Conservation (phyloP, 768 basidiomycete genomes). For the Pleurotus pulmonarius region DNA sequence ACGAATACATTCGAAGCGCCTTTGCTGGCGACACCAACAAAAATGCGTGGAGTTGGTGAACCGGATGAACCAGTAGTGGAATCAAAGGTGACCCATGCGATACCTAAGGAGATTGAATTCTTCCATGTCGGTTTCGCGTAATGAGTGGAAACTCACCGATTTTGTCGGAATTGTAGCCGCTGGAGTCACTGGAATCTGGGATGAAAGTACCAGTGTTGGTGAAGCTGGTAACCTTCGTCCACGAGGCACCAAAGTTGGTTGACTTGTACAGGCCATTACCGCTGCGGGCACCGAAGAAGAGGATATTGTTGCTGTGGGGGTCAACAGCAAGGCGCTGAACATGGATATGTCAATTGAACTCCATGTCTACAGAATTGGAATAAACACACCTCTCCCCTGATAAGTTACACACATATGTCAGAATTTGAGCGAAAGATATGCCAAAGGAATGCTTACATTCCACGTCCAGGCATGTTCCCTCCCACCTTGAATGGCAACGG, state of each 20-base stretch:
- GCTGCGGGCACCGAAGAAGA: conserved; percentile 62
- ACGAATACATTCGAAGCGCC: conserved; percentile 55
- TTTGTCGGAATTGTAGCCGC: conserved; percentile 38
- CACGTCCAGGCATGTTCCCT: conserved; percentile 68
- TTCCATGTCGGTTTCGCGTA: not conserved
- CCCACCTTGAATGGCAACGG: conserved; percentile 63
- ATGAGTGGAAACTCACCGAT: conserved; percentile 22
- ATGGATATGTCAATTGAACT: not conserved
- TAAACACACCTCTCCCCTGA: conserved; percentile 44
- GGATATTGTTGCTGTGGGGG: conserved; percentile 56
- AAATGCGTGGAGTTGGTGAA: conserved; percentile 56
- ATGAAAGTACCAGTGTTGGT: conserved; percentile 55
- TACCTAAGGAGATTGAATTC: conserved; percentile 20
- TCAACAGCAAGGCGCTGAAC: conserved; percentile 56
- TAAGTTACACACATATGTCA: conserved; percentile 2
- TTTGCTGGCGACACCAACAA: conserved; percentile 61
- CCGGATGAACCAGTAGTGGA: conserved; percentile 51
- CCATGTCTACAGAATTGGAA: not conserved
- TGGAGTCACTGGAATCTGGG: conserved; percentile 48
- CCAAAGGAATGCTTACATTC: conserved; percentile 36
- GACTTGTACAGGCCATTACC: conserved; percentile 70
- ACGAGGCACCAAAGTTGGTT: conserved; percentile 52
- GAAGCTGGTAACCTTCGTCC: conserved; percentile 58
- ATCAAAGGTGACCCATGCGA: conserved; percentile 67
- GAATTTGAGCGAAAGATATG: not conserved